A percentile compares a stretch with the other conserved stretches of the same genome.
phyloP scores from a whole-genome alignment of 2,329 filamentous ascomycete species.

The Talaromyces marneffei region DNA sequence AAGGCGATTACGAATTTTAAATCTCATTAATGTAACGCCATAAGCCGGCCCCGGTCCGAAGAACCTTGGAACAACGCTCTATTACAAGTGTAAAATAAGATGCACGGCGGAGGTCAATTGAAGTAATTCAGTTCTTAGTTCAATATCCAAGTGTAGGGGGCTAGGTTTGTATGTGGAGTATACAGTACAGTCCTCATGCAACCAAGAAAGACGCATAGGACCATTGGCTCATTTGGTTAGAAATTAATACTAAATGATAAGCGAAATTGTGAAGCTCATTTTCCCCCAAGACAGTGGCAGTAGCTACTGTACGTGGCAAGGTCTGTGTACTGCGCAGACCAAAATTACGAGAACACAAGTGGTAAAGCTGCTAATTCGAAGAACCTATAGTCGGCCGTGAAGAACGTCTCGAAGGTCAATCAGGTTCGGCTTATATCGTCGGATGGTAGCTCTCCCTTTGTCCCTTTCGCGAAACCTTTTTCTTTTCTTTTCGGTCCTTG shows the following conservation, averaged over 20 bases:
- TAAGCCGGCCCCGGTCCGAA: background rate
- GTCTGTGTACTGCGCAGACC: background rate
- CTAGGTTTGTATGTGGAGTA: background rate
- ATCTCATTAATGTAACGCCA: background rate
- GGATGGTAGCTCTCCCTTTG: background rate
- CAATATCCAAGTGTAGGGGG: background rate
- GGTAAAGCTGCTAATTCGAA: background rate
- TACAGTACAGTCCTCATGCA: background rate
- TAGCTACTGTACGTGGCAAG: background rate
- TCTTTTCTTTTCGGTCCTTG: background rate
- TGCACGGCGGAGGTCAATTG: background rate
- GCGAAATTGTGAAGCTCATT: background rate
- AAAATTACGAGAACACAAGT: background rate
- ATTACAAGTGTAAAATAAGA: background rate
- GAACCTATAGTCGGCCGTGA: background rate
- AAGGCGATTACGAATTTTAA: background rate
- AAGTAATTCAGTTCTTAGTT: background rate
- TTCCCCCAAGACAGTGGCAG: background rate
- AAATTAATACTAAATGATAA: background rate
- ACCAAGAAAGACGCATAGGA: background rate
- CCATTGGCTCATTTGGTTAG: background rate
- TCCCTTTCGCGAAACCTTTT: background rate
- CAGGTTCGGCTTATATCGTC: background rate
- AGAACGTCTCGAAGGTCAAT: background rate
- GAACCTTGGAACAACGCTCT: background rate